phyloP scores from a whole-genome alignment of 805 yeast species.

The Diddensiella caesifluorescens region DNA sequence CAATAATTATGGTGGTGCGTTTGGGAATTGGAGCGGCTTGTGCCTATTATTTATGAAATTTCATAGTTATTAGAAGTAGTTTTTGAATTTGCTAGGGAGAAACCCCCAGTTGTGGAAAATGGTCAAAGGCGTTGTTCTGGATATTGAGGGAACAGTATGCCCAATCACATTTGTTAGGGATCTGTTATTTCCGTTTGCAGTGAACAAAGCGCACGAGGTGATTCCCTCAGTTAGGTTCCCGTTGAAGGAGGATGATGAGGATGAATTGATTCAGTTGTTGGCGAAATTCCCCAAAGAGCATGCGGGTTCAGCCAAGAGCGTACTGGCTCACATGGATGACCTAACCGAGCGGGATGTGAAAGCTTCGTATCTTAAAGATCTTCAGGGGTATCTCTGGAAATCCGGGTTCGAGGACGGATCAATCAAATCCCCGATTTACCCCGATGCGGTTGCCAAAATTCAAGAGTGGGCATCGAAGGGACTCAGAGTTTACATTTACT shows the following conservation, averaged over 20 bases:
- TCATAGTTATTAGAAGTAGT: not conserved
- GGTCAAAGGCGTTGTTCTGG: slow-evolving; percentile 41
- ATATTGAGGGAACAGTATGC: slow-evolving; percentile 91
- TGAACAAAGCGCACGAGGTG: slow-evolving; percentile 29
- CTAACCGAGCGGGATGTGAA: slow-evolving; percentile 67
- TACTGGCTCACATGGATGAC: slow-evolving; percentile 42
- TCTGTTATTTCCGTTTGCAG: slow-evolving; percentile 64
- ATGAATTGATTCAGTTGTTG: slow-evolving; percentile 26
- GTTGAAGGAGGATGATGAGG: slow-evolving; percentile 14
- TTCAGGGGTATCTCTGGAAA: slow-evolving; percentile 84
- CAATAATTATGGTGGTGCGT: no score
- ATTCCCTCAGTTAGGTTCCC: slow-evolving; percentile 26
- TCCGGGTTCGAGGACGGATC: slow-evolving; percentile 73
- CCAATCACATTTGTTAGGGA: slow-evolving; percentile 87
- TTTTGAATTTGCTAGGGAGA: no score
- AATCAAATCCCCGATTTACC: slow-evolving; percentile 68
- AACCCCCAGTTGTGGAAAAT: no score
- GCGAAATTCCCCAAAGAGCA: slow-evolving; percentile 42
- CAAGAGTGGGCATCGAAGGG: slow-evolving; percentile 33
- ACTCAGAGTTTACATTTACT: slow-evolving; percentile 58
- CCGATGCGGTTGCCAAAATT: slow-evolving; percentile 63
- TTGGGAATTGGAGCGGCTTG: no score
- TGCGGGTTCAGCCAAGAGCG: slow-evolving; percentile 23
- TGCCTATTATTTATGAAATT: not conserved
- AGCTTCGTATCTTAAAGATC: slow-evolving; percentile 65